Percentiles rank a stretch among this genome's conserved stretches.
Evolutionary conservation across 257 asterid genomes (phyloP).

Genomic region (Solanum rostratum): DNA sequence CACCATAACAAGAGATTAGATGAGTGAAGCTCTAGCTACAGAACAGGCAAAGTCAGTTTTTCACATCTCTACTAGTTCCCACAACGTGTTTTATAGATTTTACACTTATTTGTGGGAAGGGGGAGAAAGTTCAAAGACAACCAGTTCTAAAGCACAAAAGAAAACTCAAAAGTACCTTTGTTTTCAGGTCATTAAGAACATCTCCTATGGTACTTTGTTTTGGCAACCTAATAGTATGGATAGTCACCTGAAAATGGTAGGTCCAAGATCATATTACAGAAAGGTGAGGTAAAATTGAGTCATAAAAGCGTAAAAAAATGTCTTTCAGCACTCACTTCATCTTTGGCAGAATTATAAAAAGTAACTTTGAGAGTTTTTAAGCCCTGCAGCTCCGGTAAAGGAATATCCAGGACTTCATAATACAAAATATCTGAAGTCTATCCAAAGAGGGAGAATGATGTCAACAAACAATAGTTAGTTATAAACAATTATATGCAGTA

Average conservation of each 20-base stretch:
- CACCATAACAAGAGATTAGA: constrained; percentile 13
- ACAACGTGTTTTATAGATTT: neutral
- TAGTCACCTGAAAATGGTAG: constrained; percentile 43
- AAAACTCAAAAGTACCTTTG: constrained; percentile 28
- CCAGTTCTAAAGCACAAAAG: neutral
- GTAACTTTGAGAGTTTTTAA: constrained; percentile 86
- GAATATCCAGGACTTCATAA: constrained; percentile 89
- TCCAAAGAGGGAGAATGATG: neutral
- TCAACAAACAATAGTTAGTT: neutral
- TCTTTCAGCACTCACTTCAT: constrained; percentile 46
- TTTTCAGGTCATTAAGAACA: constrained; percentile 62
- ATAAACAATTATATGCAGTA: neutral
- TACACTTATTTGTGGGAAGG: neutral
- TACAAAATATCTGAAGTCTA: constrained; percentile 80
- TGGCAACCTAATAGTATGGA: constrained; percentile 67
- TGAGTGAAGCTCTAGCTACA: neutral
- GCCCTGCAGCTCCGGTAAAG: constrained; percentile 87
- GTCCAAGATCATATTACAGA: constrained; percentile 3
- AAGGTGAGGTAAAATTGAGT: neutral
- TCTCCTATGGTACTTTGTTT: constrained; percentile 76
- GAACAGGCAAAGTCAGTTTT: neutral
- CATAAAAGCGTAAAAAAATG: neutral
- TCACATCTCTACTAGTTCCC: neutral
- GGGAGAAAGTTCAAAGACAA: neutral
- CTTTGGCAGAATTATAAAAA: constrained; percentile 75